Evolutionary conservation across 2,329 filamentous ascomycete genomes (phyloP), one percentile per base, ranked within the genome.

Genomic region (Trichoderma cornu-damae): DNA sequence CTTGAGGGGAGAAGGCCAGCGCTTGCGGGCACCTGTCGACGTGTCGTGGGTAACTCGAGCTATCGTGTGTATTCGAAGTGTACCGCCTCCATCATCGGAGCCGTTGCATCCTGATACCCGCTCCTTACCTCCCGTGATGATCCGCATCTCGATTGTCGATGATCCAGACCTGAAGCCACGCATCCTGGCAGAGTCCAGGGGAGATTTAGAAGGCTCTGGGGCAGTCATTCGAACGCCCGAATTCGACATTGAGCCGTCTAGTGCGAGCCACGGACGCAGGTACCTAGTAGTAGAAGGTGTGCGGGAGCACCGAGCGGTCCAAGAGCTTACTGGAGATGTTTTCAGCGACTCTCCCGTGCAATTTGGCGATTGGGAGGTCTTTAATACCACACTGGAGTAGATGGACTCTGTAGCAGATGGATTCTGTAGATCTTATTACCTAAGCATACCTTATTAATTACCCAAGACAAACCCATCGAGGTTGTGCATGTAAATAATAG

Each of bases 211-310:
- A 44, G 89, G 95, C 70, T 79, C 79, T 18, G 78, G 79, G 5
- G 77, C 79, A 58, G 84, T 83, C 0, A 78, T 95, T 24, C 80
- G 89, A 48, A 88, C 88, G 1, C 77, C 83, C 12, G 86, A 93
- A 61, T 79, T 95, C 51, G 87, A 95, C 71, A 73, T 96, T 40
- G 83, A 85, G 43, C 87, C 89, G 0, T 78, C 75, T n/a, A 72
- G 80, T 61, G 74, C 77, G 58, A 72, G 72, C 28, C 72, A 72
- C 8, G 80, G 81, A 18, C 85, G 85, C 16, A 70, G 91, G 58
- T 95, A 88, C 87, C 76, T 96, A 53, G 86, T 96, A 5, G 75
- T 96, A 40, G 91, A 96, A 72, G 81, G 88, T 62, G 80, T 93
- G 65, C 88, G 85, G n/a, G 81, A 79, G 9, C 77, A 68, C 22